Evolutionary conservation across 2,329 filamentous ascomycete genomes (phyloP), one percentile per base, ranked within the genome.

Genomic region (Dactylellina parvicollis): DNA sequence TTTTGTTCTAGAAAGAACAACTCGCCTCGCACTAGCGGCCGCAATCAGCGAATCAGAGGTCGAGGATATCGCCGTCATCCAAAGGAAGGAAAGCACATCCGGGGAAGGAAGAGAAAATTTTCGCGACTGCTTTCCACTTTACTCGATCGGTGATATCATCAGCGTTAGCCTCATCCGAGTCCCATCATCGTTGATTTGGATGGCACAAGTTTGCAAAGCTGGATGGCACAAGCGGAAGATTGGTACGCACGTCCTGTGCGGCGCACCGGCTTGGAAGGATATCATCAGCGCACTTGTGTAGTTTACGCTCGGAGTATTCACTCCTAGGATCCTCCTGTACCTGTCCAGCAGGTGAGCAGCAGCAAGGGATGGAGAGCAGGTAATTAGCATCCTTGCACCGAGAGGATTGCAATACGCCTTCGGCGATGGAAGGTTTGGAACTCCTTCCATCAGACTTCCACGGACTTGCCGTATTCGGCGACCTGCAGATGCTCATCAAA

Each of bases 391-490:
- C n/a, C 8, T 9, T 9, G n/a, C 12, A 12, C 12, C 28, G 14
- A 14, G 26, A 4, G 14, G n/a, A 28, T 1, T 50, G 24, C 9
- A 14, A 30, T 26, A n/a, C 8, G n/a, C 5, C 26, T 20, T 47
- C 40, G 47, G 38, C 47, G 65, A 61, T 34, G 47, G 18, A 40
- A n/a, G 9, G n/a, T 50, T 38, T 57, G 20, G 54, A 49, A 46
- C 28, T 22, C 36, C 65, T 71, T 71, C 65, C 47, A 56, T 36
- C 8, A 24, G 42, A 36, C 50, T 67, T 67, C 62, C 42, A 60
- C 16, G 26, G 50, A 65, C 38, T 66, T 73, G 44, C 69, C 60
- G 14, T 26, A 60, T 66, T 73, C 69, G 69, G 69, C 69, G 69
- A 73, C 54, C 46, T 49, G 54, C 56, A 62, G 32, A 12, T 3